A percentile compares a stretch with the other conserved stretches of the same genome.
Conservation (phyloP, 257 asterid genomes). For the Solanum commersonii region DNA sequence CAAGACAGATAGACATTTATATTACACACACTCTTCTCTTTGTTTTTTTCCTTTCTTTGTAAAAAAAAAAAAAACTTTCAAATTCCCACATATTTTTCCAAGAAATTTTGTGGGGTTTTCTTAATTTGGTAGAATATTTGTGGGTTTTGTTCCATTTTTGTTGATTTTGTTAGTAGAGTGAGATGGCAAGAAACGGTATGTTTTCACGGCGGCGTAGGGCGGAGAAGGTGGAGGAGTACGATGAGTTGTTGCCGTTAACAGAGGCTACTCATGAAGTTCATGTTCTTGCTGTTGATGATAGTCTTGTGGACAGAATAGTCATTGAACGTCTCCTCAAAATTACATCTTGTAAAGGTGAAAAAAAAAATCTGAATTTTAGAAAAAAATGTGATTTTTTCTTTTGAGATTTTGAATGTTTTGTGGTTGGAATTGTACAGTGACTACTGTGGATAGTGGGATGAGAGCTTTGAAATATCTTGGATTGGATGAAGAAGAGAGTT, state of each 20-base stretch:
- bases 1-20: neutral
- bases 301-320: constrained; percentile 52
- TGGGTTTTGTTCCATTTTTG: constrained; percentile 9
- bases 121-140: neutral
- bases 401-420: neutral
- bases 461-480: constrained; percentile 85
- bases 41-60: neutral
- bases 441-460: constrained; percentile 86
- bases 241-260: constrained; percentile 7
- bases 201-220: constrained; percentile 43
- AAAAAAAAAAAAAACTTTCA: neutral
- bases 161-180: neutral
- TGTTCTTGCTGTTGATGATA: constrained; percentile 67
- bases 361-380: neutral
- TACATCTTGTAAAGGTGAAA: constrained; percentile 56
- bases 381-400: neutral
- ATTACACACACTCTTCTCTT: neutral
- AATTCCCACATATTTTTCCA: neutral
- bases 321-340: constrained; percentile 56
- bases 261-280: constrained; percentile 37
- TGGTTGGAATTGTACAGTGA: constrained; percentile 37
- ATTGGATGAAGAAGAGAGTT: constrained; percentile 53
- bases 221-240: constrained; percentile 23
- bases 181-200: constrained; percentile 42
- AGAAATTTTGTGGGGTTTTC: neutral